Evolutionary conservation across 306 rosid genomes (phyloP).

Genomic region (Cyamopsis tetragonoloba): DNA sequence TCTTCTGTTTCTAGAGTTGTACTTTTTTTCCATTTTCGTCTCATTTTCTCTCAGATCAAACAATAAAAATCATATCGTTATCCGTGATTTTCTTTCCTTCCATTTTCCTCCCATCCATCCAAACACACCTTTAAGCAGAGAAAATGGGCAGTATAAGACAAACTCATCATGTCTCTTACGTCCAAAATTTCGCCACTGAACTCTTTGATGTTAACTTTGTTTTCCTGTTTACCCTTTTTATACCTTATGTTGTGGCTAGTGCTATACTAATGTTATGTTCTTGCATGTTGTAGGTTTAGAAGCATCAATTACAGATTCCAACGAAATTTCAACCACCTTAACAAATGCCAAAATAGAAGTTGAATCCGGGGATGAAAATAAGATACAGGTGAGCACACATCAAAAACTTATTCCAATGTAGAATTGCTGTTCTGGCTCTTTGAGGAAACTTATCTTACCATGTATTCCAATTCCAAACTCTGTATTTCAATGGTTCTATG

Average conservation of each 20-base stretch:
- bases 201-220: not conserved
- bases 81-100: no score
- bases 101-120: no score
- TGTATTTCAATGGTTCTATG: not conserved
- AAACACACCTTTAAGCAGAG: no score
- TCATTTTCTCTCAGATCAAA: no score
- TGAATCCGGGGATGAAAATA: slow-evolving; percentile 54
- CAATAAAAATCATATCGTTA: no score
- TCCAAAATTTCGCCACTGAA: not conserved
- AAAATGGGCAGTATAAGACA: not conserved
- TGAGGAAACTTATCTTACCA: not conserved
- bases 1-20: no score
- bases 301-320: slow-evolving; percentile 60
- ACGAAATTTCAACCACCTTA: slow-evolving; percentile 32
- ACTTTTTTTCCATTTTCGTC: no score
- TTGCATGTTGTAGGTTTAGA: slow-evolving; percentile 58
- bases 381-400: slow-evolving; percentile 54
- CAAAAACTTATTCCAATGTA: slow-evolving; percentile 8
- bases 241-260: not conserved
- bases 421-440: slow-evolving; percentile 11
- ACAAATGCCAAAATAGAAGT: slow-evolving; percentile 46
- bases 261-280: not conserved
- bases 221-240: slow-evolving; percentile 7
- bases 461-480: not conserved
- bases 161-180: not conserved